phyloP scores from a whole-genome alignment of 495 filamentous ascomycete species.

The Daldinia caldariorum region DNA sequence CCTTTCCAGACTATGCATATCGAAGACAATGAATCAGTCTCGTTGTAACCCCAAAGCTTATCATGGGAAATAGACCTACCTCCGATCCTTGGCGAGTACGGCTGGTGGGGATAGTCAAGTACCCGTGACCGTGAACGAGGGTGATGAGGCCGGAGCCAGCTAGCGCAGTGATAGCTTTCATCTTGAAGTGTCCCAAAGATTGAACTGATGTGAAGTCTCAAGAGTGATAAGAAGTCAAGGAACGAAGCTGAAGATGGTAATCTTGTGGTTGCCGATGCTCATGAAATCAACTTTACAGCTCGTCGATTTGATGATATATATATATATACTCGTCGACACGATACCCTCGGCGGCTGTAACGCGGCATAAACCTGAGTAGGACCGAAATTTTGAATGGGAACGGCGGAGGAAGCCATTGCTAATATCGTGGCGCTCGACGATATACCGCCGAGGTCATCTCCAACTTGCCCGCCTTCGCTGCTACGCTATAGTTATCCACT shows the following conservation, averaged over 20 bases:
- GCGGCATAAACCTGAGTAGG: constrained; percentile 29
- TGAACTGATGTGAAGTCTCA: not conserved
- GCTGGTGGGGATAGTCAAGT: constrained; percentile 58
- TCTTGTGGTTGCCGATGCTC: constrained; percentile 8
- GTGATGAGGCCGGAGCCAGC: constrained; percentile 32
- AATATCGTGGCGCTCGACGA: constrained; percentile 8
- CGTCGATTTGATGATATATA: constrained; percentile 16
- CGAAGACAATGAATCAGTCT: constrained; percentile 6
- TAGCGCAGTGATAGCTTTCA: constrained; percentile 35
- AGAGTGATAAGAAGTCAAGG: constrained; percentile 2
- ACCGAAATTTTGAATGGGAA: constrained; percentile 31
- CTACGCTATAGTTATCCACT: constrained; percentile 23
- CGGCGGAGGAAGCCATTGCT: constrained; percentile 16
- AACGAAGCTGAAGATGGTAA: not conserved
- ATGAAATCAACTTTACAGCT: constrained; percentile 11
- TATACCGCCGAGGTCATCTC: constrained; percentile 36
- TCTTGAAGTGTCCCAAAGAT: constrained; percentile 14
- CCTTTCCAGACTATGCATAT: constrained; percentile 55
- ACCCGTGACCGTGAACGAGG: constrained; percentile 55
- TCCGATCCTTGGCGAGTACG: constrained; percentile 60
- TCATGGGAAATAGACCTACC: constrained; percentile 42
- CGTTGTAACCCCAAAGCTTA: constrained; percentile 6
- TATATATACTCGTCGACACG: constrained; percentile 30
- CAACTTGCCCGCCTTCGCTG: constrained; percentile 8
- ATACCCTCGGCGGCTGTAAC: constrained; percentile 17